Percentiles rank a stretch among this genome's conserved stretches.
Conservation (phyloP, 106 monocot species). For the Dendrobium officinale region DNA sequence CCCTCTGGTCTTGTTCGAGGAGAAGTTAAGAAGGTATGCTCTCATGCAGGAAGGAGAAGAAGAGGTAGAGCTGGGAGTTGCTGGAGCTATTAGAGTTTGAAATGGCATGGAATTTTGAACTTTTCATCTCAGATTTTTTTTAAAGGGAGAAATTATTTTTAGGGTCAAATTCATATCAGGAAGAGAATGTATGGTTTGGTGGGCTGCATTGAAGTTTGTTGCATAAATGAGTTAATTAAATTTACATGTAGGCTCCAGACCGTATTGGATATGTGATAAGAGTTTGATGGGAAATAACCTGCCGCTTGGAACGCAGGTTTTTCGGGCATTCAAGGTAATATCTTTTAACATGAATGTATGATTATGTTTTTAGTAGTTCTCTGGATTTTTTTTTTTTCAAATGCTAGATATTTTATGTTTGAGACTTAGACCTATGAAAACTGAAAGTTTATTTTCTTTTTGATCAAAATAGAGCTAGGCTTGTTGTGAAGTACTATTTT, state of each 20-base stretch:
- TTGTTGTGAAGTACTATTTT: background rate
- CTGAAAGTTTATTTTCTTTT: background rate
- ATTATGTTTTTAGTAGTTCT: background rate
- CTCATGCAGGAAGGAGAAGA: constrained; percentile 46
- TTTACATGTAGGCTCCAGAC: background rate
- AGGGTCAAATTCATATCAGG: background rate
- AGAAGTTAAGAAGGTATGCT: constrained; percentile 67
- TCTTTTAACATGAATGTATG: background rate
- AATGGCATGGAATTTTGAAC: background rate
- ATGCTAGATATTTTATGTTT: background rate
- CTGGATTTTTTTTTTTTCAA: background rate
- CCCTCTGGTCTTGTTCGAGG: constrained; percentile 62
- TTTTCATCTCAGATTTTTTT: background rate
- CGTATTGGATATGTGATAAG: background rate
- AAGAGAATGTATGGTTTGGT: background rate
- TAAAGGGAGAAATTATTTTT: background rate
- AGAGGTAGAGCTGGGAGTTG: constrained; percentile 7
- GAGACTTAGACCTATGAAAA: background rate
- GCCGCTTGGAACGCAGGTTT: background rate
- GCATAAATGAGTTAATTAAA: background rate
- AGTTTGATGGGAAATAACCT: background rate
- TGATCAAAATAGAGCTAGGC: background rate
- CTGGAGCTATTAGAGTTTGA: constrained; percentile 5
- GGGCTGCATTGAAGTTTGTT: background rate
- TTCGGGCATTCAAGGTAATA: background rate